Percentiles rank a stretch among this genome's conserved stretches.
Evolutionary conservation across 495 filamentous ascomycete genomes (phyloP).

Genomic region (Penicillium goetzii): DNA sequence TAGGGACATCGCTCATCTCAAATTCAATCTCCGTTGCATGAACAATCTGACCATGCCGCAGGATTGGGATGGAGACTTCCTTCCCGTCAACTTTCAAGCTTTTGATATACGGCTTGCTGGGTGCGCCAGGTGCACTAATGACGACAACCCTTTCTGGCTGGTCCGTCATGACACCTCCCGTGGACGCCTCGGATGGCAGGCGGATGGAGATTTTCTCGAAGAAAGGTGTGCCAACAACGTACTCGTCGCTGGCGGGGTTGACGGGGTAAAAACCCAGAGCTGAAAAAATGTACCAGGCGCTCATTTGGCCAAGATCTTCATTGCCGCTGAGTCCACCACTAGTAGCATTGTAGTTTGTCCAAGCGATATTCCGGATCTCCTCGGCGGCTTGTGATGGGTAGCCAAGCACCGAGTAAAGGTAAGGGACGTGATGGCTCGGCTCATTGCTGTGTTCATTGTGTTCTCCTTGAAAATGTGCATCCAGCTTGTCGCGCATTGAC

Average conservation of each 20-base stretch:
- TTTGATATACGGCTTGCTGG: slow-evolving; percentile 28
- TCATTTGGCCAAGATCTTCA: slow-evolving; percentile 37
- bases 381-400: slow-evolving; percentile 28
- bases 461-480: slow-evolving; percentile 33
- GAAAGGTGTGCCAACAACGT: slow-evolving; percentile 31
- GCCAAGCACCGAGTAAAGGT: slow-evolving; percentile 32
- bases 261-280: slow-evolving; percentile 36
- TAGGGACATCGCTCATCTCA: slow-evolving; percentile 33
- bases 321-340: slow-evolving; percentile 35
- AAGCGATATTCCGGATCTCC: slow-evolving; percentile 27
- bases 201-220: slow-evolving; percentile 32
- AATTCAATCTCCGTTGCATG: slow-evolving; percentile 25
- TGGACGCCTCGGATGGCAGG: slow-evolving; percentile 22
- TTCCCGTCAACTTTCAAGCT: slow-evolving; percentile 27
- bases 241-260: slow-evolving; percentile 34
- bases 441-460: slow-evolving; percentile 37
- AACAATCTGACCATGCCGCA: slow-evolving; percentile 28
- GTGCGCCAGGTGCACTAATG: slow-evolving; percentile 27
- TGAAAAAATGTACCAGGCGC: slow-evolving; percentile 36
- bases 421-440: slow-evolving; percentile 35
- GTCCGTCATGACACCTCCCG: slow-evolving; percentile 18
- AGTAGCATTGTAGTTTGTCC: slow-evolving; percentile 35
- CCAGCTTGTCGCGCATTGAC: slow-evolving; percentile 26
- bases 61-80: slow-evolving; percentile 10
- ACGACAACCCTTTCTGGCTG: slow-evolving; percentile 21